Evolutionary conservation across 176 grass and related monocot genomes (phyloP), one percentile per base, ranked within the genome.

Genomic region (Sorghum bicolor): DNA sequence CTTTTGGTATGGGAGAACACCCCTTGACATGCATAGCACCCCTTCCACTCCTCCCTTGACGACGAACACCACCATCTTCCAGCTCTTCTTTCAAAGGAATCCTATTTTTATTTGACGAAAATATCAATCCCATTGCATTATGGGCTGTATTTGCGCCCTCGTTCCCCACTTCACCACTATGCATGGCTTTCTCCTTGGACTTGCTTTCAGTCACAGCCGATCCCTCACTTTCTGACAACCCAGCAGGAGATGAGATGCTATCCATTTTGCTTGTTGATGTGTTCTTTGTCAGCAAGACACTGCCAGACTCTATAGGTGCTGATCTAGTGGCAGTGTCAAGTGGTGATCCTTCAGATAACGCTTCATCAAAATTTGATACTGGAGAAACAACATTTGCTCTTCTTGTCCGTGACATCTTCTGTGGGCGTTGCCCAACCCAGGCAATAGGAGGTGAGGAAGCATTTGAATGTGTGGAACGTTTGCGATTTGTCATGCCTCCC

Each of bases 341-440:
- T 52, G 76, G 78, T 20, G 77, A 92, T 68, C 87, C 94, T 82
- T 97, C 92, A 52, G 87, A 87, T 40, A 78, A 61, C 38, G 85
- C 68, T 82, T 97, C 94, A 24, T 94, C 94, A 72, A 88, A 94
- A 84, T 94, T 97, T 75, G 94, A 92, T 41, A 97, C 89, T 58
- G 94, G 94, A 86, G 94, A 94, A 83, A 97, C 90, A 70, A 97
- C 83, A 80, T 94, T 92, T 55, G 92, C 87, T 80, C 94, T 86
- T 86, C 94, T 92, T 72, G 85, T 92, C 39, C 94, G 85, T 19
- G 92, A 88, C 16, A 94, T 97, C 85, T 97, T 97, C 63, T 92
- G 90, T 76, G 92, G 86, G 5, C 92, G 89, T 65, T 94, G 90
- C 19, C 94, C 92, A 6, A 81, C 88, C 94, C 94, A 97, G 30